A percentile compares a stretch with the other conserved stretches of the same genome.
These are phyloP conservation scores for Huntiella decipiens DNA, from an alignment of 2,329 filamentous ascomycete genomes.

Conservation along the genomic window DNA sequence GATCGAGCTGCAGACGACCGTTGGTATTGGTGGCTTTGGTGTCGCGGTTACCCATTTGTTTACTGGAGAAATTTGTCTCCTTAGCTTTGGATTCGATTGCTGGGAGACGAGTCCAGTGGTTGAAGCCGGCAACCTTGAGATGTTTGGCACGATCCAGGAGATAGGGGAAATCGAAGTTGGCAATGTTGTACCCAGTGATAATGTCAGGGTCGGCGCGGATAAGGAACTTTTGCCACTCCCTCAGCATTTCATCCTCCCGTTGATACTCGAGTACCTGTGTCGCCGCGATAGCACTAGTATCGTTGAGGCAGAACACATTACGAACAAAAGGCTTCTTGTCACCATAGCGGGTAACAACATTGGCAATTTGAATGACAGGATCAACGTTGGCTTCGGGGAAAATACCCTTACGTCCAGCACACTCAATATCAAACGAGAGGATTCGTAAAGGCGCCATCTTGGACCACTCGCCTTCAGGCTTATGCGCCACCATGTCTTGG, in stretches of 20 bases:
- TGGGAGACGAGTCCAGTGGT: slow-evolving; percentile 70
- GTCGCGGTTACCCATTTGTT: slow-evolving; percentile 93
- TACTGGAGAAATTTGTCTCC: slow-evolving; percentile 80
- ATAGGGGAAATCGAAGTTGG: slow-evolving; percentile 97
- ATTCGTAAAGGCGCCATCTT: slow-evolving; percentile 93
- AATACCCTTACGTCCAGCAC: slow-evolving; percentile 88
- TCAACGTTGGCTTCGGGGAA: slow-evolving; percentile 87
- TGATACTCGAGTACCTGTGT: slow-evolving; percentile 77
- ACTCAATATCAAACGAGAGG: slow-evolving; percentile 96
- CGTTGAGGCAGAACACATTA: slow-evolving; percentile 90
- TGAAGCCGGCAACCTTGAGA: slow-evolving; percentile 61
- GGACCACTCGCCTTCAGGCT: slow-evolving; percentile 82
- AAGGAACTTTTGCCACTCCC: slow-evolving; percentile 77
- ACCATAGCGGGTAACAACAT: slow-evolving; percentile 84
- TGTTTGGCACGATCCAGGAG: slow-evolving; percentile 73
- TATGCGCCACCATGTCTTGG: slow-evolving; percentile 65
- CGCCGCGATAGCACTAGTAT: slow-evolving; percentile 82
- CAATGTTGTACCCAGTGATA: slow-evolving; percentile 96
- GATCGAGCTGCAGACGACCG: slow-evolving; percentile 76
- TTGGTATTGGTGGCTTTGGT: slow-evolving; percentile 91
- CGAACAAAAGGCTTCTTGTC: slow-evolving; percentile 89
- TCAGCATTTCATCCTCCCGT: slow-evolving; percentile 75
- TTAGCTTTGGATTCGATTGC: slow-evolving; percentile 52
- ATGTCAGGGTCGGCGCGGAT: slow-evolving; percentile 86
- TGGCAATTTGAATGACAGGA: slow-evolving; percentile 94